phyloP scores from a whole-genome alignment of 768 basidiomycete species.

The Paxillus involutus region DNA sequence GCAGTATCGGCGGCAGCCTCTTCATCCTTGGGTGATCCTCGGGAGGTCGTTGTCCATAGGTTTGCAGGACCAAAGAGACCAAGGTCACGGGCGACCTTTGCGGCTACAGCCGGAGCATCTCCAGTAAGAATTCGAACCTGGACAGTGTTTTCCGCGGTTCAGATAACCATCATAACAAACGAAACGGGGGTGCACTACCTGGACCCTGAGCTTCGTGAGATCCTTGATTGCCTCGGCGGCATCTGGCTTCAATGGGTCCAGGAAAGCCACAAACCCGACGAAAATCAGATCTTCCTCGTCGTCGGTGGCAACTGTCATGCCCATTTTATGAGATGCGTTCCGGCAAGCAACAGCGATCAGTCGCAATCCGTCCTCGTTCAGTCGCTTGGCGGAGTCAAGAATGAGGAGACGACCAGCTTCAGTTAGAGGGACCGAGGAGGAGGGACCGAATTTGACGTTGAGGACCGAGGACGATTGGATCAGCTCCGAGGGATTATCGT shows the following conservation, averaged over 20 bases:
- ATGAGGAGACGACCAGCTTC: slow-evolving; percentile 19
- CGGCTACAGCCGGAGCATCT: slow-evolving; percentile 34
- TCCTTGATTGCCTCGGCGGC: slow-evolving; percentile 30
- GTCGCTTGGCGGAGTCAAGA: slow-evolving; percentile 24
- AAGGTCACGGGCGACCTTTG: slow-evolving; percentile 38
- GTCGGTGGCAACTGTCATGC: slow-evolving; percentile 13
- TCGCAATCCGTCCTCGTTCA: slow-evolving; percentile 33
- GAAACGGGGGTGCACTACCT: slow-evolving; percentile 18
- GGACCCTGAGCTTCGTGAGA: slow-evolving; percentile 27
- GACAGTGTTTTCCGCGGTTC: slow-evolving; percentile 2
- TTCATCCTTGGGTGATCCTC: slow-evolving; percentile 23
- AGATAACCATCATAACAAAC: neutral
- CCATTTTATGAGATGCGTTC: slow-evolving; percentile 14
- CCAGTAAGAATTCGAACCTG: slow-evolving; percentile 38
- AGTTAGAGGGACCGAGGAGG: slow-evolving; percentile 17
- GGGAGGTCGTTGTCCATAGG: slow-evolving; percentile 1
- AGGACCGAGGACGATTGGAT: neutral
- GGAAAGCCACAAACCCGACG: slow-evolving; percentile 28
- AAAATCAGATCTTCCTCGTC: slow-evolving; percentile 31
- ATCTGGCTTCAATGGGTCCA: slow-evolving; percentile 32
- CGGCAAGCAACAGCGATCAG: slow-evolving; percentile 30
- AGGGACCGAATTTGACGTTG: slow-evolving; percentile 14
- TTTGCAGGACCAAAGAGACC: slow-evolving; percentile 29
- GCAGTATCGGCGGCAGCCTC: slow-evolving; percentile 15
- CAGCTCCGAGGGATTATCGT: slow-evolving; percentile 14